phyloP scores from a whole-genome alignment of 2,329 filamentous ascomycete species.

The Sarocladium brachiariae region DNA sequence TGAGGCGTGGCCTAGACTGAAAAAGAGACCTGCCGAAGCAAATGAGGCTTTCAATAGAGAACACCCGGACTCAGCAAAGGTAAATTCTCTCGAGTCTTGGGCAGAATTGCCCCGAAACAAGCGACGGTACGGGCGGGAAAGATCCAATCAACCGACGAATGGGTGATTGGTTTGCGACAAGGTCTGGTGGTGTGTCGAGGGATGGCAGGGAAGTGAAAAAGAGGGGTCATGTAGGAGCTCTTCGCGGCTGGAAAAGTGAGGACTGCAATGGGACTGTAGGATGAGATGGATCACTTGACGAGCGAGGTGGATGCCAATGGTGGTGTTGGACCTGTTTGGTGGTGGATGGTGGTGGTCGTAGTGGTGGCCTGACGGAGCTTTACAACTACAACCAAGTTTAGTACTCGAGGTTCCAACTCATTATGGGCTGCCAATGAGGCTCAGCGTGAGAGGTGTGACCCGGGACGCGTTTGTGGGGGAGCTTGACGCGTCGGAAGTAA shows the following conservation, averaged over 20 bases:
- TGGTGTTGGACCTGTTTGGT: background rate
- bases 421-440: background rate
- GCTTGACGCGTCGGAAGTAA: conserved; percentile 13
- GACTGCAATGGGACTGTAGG: background rate
- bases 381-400: no score
- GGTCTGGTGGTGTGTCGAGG: background rate
- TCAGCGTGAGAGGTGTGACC: background rate
- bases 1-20: background rate
- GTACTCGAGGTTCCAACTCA: no score
- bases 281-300: no score
- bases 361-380: no score
- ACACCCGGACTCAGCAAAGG: no score
- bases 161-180: conserved; percentile 5
- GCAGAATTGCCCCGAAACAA: background rate
- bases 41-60: conserved; percentile 1
- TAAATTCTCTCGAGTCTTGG: background rate
- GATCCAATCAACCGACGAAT: background rate
- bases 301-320: no score
- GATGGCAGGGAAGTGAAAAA: background rate
- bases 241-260: background rate
- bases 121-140: background rate
- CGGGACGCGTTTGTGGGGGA: conserved; percentile 11
- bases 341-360: no score
- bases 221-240: background rate
- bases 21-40: background rate